Conservation (phyloP, 169 alveolate species). For the Babesia bovis region DNA sequence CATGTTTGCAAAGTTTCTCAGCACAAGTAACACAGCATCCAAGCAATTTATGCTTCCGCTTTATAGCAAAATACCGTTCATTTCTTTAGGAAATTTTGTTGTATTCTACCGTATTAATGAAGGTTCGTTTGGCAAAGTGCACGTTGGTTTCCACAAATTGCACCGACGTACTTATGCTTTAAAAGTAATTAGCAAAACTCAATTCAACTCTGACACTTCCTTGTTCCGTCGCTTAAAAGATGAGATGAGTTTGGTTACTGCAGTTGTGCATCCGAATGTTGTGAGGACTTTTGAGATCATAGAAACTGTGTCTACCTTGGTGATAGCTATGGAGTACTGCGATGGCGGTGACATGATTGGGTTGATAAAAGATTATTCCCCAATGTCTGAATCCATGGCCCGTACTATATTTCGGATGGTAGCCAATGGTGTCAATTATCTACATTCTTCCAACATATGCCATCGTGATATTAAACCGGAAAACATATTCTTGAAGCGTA, state of each 20-base stretch:
- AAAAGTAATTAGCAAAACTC: constrained; percentile 71
- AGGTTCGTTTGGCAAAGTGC: constrained; percentile 79
- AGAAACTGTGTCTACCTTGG: constrained; percentile 77
- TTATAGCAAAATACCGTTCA: constrained; percentile 59
- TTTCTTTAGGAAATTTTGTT: constrained; percentile 67
- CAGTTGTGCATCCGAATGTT: constrained; percentile 76
- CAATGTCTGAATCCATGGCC: constrained; percentile 73
- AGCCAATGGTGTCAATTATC: constrained; percentile 75
- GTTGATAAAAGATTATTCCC: constrained; percentile 80
- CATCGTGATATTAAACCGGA: constrained; percentile 93
- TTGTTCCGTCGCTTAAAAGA: constrained; percentile 69
- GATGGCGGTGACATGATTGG: constrained; percentile 90
- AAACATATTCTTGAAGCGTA: constrained; percentile 84
- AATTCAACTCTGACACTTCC: constrained; percentile 64
- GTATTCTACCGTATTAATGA: constrained; percentile 73
- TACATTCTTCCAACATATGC: constrained; percentile 79
- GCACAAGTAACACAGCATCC: not conserved
- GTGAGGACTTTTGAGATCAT: constrained; percentile 75
- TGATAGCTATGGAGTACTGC: constrained; percentile 84
- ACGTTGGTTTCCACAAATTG: constrained; percentile 65
- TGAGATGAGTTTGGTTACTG: constrained; percentile 73
- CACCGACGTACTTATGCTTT: constrained; percentile 68
- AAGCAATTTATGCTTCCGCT: constrained; percentile 31
- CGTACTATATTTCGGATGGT: constrained; percentile 77
- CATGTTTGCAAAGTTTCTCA: not conserved